Evolutionary conservation across 805 yeast genomes (phyloP), one percentile per base, ranked within the genome.

Genomic region (Scheffersomyces stipitis): DNA sequence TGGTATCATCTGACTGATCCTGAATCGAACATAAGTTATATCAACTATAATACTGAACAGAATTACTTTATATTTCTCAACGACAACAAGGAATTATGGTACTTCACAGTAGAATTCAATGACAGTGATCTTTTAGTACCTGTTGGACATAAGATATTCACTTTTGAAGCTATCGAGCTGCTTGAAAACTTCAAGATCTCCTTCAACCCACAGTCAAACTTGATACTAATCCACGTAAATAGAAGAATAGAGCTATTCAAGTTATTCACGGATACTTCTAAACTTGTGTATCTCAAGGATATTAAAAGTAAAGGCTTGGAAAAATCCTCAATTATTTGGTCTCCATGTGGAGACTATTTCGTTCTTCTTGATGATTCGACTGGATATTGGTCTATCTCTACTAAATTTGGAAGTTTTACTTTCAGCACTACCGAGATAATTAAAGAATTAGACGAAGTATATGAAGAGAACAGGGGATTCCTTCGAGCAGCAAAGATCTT

Each of bases 321-420:
- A n/a, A 12, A 10, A 15, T 18, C 15, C 9, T 8, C 31, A 15
- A 28, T 55, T 6, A 22, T 24, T 6, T 69, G 73, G 73, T 54
- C 73, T 1, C 55, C 65, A 1, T 53, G 63, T 40, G 75, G 73
- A 3, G 48, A 46, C 15, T 66, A 58, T 37, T 62, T 66, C 30
- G 37, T 48, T 9, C 18, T 52, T 4, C 39, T 55, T 5, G 48
- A 54, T 37, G 23, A 34, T 3, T 26, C 36, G 5, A 40, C 55
- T 15, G 58, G 57, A 1, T 33, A 36, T 26, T 69, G 72, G 72
- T 46, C 51, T 13, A 42, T 66, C 13, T 42, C 51, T 26, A 58
- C 71, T 4, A 59, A 56, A 40, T 65, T 66, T 40, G 73, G 73
- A 2, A 49, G 53, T 20, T 36, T 42, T 4, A 41, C 54, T 4